Conservation (phyloP, 768 basidiomycete species). For the Mycena olivaceomarginata region DNA sequence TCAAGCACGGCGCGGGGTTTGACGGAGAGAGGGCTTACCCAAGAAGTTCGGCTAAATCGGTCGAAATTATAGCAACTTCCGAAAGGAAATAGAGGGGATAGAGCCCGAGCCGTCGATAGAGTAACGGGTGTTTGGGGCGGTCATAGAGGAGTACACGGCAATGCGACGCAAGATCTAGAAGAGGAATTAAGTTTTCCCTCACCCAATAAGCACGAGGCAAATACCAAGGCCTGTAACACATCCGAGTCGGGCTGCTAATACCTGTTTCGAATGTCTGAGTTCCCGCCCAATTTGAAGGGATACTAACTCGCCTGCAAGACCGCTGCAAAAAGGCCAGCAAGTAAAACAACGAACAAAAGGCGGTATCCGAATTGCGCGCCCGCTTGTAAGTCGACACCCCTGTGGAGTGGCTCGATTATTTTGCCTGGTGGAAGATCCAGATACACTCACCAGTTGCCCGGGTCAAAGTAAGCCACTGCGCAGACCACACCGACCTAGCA, state of each 20-base stretch:
- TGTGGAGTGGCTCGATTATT: neutral
- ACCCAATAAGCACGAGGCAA: neutral
- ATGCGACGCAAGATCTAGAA: slow-evolving; percentile 70
- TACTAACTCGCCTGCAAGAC: slow-evolving; percentile 79
- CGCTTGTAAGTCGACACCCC: slow-evolving; percentile 91
- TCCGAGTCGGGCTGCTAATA: slow-evolving; percentile 88
- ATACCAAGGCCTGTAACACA: slow-evolving; percentile 88
- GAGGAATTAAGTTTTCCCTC: neutral
- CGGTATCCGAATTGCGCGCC: slow-evolving; percentile 91
- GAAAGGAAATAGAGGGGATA: slow-evolving; percentile 81
- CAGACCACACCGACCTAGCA: slow-evolving; percentile 83
- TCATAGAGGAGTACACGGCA: slow-evolving; percentile 80
- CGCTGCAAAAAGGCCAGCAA: slow-evolving; percentile 89
- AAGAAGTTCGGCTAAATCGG: slow-evolving; percentile 88
- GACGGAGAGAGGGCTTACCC: slow-evolving; percentile 54
- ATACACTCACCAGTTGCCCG: slow-evolving; percentile 63
- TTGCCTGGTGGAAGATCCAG: neutral
- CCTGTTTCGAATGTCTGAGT: slow-evolving; percentile 58
- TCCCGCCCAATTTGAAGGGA: neutral
- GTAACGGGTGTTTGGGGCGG: slow-evolving; percentile 73
- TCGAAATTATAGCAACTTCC: slow-evolving; percentile 85
- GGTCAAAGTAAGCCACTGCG: slow-evolving; percentile 93
- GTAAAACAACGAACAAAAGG: slow-evolving; percentile 89
- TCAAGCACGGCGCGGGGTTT: neutral
- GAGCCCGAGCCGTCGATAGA: slow-evolving; percentile 75